A percentile compares a stretch with the other conserved stretches of the same genome.
Evolutionary conservation across 1,139 yeast genomes (phyloP).

Genomic region (Kodamaea ohmeri): DNA sequence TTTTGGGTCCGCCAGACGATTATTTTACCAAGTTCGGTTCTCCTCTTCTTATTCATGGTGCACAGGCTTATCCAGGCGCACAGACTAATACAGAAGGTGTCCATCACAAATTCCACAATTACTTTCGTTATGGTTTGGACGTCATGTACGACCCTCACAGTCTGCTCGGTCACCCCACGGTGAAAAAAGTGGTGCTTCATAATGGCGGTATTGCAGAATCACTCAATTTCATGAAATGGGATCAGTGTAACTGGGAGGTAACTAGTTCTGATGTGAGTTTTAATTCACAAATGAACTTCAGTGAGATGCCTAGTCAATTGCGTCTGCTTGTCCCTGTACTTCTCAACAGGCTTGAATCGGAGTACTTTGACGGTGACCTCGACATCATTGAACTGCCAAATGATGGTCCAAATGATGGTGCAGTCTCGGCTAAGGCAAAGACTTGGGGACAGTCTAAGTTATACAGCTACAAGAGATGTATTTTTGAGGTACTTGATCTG

Average conservation of each 20-base stretch:
- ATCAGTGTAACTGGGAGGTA: constrained; percentile 42
- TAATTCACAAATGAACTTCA: constrained; percentile 33
- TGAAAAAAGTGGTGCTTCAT: constrained; percentile 48
- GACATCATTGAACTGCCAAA: constrained; percentile 29
- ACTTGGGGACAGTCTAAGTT: constrained; percentile 56
- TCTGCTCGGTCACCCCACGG: constrained; percentile 17
- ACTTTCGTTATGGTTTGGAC: constrained; percentile 53
- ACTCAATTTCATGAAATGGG: constrained; percentile 50
- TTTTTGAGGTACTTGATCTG: constrained; percentile 53
- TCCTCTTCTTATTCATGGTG: constrained; percentile 37
- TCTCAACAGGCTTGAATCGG: constrained; percentile 50
- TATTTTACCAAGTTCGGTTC: constrained; percentile 49
- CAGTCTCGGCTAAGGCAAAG: constrained; percentile 39
- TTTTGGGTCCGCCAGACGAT: constrained; percentile 59
- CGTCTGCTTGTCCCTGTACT: constrained; percentile 38
- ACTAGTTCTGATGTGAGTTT: constrained; percentile 16
- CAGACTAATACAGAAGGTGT: constrained; percentile 7
- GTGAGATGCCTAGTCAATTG: constrained; percentile 28
- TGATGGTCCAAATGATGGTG: constrained; percentile 30
- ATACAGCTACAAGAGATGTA: constrained; percentile 43
- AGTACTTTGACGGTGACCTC: constrained; percentile 39
- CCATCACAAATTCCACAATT: constrained; percentile 51
- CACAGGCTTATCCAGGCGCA: constrained; percentile 8
- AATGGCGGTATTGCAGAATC: constrained; percentile 50
- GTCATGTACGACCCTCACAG: constrained; percentile 44